A percentile compares a stretch with the other conserved stretches of the same genome.
Conservation (phyloP, 1,284 basidiomycete genomes). For the Trametes sp. region DNA sequence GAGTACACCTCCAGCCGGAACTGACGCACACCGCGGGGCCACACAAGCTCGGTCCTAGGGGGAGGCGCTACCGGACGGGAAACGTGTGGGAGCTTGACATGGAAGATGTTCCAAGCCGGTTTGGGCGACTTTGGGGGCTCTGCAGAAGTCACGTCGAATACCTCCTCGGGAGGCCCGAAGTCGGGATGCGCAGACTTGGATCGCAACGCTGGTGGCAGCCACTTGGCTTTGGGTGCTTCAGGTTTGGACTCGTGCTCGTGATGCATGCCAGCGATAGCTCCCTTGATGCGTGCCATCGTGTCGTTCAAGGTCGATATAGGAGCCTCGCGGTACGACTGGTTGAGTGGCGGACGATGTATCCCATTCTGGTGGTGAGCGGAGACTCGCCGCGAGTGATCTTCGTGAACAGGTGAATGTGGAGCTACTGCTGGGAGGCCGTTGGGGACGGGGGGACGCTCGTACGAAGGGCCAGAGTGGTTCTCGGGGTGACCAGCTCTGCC, state of each 20-base stretch:
- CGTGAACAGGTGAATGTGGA: conserved; percentile 10
- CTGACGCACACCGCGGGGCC: conserved; percentile 49
- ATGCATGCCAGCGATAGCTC: conserved; percentile 80
- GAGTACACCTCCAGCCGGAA: conserved; percentile 74
- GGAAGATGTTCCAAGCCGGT: conserved; percentile 60
- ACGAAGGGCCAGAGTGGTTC: background rate
- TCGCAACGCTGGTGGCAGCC: conserved; percentile 68
- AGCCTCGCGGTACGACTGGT: conserved; percentile 64
- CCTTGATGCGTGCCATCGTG: conserved; percentile 89
- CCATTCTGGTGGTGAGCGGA: conserved; percentile 28
- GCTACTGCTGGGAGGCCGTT: conserved; percentile 6
- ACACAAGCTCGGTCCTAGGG: conserved; percentile 52
- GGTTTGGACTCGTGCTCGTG: conserved; percentile 31
- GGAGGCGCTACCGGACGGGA: conserved; percentile 53
- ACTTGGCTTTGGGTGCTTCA: conserved; percentile 42
- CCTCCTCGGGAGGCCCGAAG: conserved; percentile 49
- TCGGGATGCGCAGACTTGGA: conserved; percentile 40
- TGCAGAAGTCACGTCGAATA: conserved; percentile 55
- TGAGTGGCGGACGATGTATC: conserved; percentile 40
- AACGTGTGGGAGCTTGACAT: conserved; percentile 64
- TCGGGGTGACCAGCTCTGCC: background rate
- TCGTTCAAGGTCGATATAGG: conserved; percentile 83
- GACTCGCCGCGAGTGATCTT: conserved; percentile 26
- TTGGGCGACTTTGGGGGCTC: conserved; percentile 64
- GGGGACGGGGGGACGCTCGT: background rate